These are phyloP conservation scores for Dactylonectria estremocensis DNA, from an alignment of 2,329 filamentous ascomycete genomes.

Conservation along the genomic window DNA sequence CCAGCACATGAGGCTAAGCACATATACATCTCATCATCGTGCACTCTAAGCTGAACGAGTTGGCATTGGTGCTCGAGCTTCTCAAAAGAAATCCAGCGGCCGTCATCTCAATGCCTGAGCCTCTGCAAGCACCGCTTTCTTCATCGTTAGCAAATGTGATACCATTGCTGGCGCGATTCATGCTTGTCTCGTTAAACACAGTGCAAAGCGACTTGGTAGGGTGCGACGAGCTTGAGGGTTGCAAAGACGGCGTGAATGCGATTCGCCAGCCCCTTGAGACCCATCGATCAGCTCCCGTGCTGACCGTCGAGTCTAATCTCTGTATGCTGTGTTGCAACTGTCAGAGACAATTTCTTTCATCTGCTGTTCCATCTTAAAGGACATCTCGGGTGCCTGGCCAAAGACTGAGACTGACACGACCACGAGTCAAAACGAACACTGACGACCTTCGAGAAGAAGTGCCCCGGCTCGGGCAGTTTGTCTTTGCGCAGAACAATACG, in stretches of 20 bases:
- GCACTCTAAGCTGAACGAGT: conserved; percentile 3
- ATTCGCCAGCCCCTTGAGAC: conserved; percentile 11
- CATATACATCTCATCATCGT: neutral
- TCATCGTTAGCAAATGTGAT: conserved; percentile 2
- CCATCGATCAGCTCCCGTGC: neutral
- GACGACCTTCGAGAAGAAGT: too few species aligned
- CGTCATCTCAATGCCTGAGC: neutral
- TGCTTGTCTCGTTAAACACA: neutral
- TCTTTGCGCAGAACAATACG: too few species aligned
- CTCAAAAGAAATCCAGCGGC: conserved; percentile 6
- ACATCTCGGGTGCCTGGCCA: too few species aligned
- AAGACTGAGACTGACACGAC: too few species aligned
- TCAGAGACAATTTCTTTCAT: neutral
- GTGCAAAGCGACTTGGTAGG: neutral
- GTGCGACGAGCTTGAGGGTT: conserved; percentile 12
- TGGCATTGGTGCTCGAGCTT: conserved; percentile 7
- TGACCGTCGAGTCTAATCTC: conserved; percentile 1
- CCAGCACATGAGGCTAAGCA: neutral
- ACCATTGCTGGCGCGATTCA: neutral
- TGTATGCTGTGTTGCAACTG: neutral
- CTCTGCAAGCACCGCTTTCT: conserved; percentile 7
- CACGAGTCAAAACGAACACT: too few species aligned
- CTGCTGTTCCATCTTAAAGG: neutral
- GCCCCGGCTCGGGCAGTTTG: too few species aligned
- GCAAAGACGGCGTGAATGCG: conserved; percentile 2